A percentile compares a stretch with the other conserved stretches of the same genome.
Evolutionary conservation across 2,329 filamentous ascomycete species (phyloP).

Genomic region (Allantophomopsis lycopodina): DNA sequence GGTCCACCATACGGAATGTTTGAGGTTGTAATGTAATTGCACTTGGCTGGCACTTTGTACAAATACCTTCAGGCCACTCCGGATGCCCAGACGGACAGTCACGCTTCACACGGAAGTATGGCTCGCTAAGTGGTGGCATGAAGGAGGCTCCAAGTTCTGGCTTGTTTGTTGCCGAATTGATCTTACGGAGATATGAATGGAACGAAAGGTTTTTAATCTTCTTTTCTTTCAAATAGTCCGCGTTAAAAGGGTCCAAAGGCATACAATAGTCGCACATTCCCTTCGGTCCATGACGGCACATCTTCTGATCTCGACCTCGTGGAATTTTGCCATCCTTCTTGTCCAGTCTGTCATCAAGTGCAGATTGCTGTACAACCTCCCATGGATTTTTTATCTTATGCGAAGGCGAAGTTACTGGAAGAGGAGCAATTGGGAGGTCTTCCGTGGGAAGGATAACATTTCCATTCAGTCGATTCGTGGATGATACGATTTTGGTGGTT

Average conservation of each 20-base stretch:
- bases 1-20: constrained; percentile 91
- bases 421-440: constrained; percentile 48
- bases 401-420: constrained; percentile 36
- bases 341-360: constrained; percentile 77
- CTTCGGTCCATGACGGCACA: constrained; percentile 93
- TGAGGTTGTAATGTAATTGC: constrained; percentile 93
- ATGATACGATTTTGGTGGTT: constrained; percentile 17
- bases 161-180: constrained; percentile 94
- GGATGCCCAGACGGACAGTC: constrained; percentile 90
- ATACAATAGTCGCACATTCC: constrained; percentile 99
- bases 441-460: constrained; percentile 58
- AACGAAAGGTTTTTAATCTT: constrained; percentile 99
- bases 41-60: constrained; percentile 94
- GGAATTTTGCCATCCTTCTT: constrained; percentile 81
- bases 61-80: constrained; percentile 90
- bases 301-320: constrained; percentile 58
- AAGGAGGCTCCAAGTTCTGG: constrained; percentile 87
- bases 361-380: constrained; percentile 82
- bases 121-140: constrained; percentile 88
- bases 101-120: constrained; percentile 76
- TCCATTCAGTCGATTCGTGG: constrained; percentile 63
- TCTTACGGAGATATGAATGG: constrained; percentile 85
- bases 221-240: constrained; percentile 81
- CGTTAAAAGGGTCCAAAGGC: constrained; percentile 85
- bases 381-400: constrained; percentile 73